Base-by-base conservation (phyloP, 2,329 filamentous ascomycete genomes). In the Botrytis elliptica region DNA sequence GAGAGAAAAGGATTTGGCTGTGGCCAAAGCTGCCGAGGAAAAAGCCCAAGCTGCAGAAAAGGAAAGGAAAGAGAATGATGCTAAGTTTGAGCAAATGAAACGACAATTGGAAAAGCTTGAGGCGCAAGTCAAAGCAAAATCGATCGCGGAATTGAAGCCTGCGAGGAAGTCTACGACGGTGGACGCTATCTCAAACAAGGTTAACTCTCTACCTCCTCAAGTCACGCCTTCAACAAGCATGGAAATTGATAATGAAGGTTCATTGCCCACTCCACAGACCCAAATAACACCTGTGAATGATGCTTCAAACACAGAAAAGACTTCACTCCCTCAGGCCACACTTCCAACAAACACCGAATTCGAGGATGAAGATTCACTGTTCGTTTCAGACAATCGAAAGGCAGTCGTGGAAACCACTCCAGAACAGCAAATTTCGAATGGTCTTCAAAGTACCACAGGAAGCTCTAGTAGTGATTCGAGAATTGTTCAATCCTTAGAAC, bases 291-390 rank as follows among this genome's bases (percentile, higher is more conserved):
- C 52, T 18, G 7, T 57, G n/a, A 18, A 40, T 40, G 36, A 7
- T 9, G 2, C 36, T 18, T 36, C 42, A 8, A 40, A 5, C 8
- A 25, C 20, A 25, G 29, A 14, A 16, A 36, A 3, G 4, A 8
- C 46, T 68, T n/a, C 33, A 49, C 1, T 22, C 29, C 22, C 44
- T 33, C 63, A 44, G 20, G 67, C 71, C 40, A 33, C 25, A 4
- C 29, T 42, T 63, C 22, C 33, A n/a, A 65, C 63, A 6, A 36
- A 40, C 14, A 70, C 70, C 38, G 55, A 65, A 3, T 14, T 73
- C 22, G 72, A 71, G 22, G 73, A 76, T 16, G 73, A 74, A 38
- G 74, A 76, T 25, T 74, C 75, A 38, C 52, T 76, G 29, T 76
- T 76, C 36, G 9, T 76, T 29, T 73, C 73, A 62, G 63, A 72